Evolutionary conservation across 2,329 filamentous ascomycete species (phyloP).

Genomic region (Exserohilum turcica): DNA sequence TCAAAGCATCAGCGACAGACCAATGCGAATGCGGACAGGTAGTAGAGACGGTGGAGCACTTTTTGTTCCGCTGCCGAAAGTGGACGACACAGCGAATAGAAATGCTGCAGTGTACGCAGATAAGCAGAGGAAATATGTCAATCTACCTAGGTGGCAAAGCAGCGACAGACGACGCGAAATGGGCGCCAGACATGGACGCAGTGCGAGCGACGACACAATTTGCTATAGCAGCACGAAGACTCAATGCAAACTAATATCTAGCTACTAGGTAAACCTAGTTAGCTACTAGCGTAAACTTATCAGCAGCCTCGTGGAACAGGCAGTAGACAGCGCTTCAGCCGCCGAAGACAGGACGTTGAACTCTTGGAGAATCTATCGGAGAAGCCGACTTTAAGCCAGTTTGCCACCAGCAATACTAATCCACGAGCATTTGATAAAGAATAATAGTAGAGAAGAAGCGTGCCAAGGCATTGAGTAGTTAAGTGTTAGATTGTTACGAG

Average conservation of each 20-base stretch:
- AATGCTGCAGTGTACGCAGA: slow-evolving; percentile 10
- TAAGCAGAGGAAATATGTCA: slow-evolving; percentile 10
- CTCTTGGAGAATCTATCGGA: slow-evolving; percentile 8
- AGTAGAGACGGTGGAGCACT: no score
- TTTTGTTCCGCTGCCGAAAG: slow-evolving; percentile 9
- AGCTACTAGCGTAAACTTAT: slow-evolving; percentile 6
- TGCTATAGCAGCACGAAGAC: slow-evolving; percentile 8
- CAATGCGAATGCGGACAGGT: no score
- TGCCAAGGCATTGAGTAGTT: no score
- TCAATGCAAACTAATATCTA: slow-evolving; percentile 5
- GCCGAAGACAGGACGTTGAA: slow-evolving; percentile 15
- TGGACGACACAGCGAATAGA: slow-evolving; percentile 8
- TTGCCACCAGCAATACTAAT: slow-evolving; percentile 11
- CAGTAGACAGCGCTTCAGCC: slow-evolving; percentile 13
- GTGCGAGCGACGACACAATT: no score
- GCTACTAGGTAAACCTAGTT: not conserved
- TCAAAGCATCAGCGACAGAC: slow-evolving; percentile 10
- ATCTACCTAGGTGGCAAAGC: slow-evolving; percentile 14
- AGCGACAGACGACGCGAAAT: no score
- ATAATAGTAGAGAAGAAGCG: slow-evolving; percentile 1
- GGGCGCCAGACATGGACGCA: no score
- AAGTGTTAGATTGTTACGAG: no score
- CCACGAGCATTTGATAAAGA: slow-evolving; percentile 4
- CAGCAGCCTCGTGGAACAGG: slow-evolving; percentile 5
- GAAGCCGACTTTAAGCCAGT: slow-evolving; percentile 4